Base-by-base conservation (phyloP, 2,329 filamentous ascomycete genomes). In the Colletotrichum incanum region DNA sequence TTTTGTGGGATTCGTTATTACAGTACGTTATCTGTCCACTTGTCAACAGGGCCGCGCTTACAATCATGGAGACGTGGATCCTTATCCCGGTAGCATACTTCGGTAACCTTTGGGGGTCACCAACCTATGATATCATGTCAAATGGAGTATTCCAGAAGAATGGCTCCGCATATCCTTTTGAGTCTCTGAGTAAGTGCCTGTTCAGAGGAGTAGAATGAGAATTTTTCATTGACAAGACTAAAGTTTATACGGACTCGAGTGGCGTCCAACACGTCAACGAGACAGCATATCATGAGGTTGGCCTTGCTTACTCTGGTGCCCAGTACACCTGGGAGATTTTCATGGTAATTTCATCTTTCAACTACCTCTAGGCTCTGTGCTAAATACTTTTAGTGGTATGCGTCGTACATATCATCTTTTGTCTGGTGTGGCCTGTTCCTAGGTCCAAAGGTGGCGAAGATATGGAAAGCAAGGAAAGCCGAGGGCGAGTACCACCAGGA, bases 351-450 rank as follows among this genome's bases (percentile, higher is more conserved):
- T 4, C 5, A 14, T 8, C 7, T 7, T 8, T 45, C 3, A 7
- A 37, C 0, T 16, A 11, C 5, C 9, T 2, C 6, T 34, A 26
- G 50, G 78, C 80, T 90, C 90, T 76, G 23, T 87, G 90, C 77
- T 88, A 89, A 47, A 5, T 8, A 0, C 14, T 5, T 12, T 0
- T 4, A 71, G 68, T 71, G 64, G 76, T 91, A 91, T 67, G 88
- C 89, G 7, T 86, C 88, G 11, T 87, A 90, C 68, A 84, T 87
- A 1, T 90, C 89, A 1, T 88, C 88, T 0, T 82, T 91, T 59
- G 86, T 86, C 7, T 91, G 89, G 89, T 88, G 90, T 77, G 80
- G 80, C 4, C 84, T 89, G 0, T 91, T 91, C 68, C 87, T 89
- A 0, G 88, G 81, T 52, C 74, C 81, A 0, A 83, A 88, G 67